phyloP scores from a whole-genome alignment of 176 grass and related monocot species.

The Eleusine indica region DNA sequence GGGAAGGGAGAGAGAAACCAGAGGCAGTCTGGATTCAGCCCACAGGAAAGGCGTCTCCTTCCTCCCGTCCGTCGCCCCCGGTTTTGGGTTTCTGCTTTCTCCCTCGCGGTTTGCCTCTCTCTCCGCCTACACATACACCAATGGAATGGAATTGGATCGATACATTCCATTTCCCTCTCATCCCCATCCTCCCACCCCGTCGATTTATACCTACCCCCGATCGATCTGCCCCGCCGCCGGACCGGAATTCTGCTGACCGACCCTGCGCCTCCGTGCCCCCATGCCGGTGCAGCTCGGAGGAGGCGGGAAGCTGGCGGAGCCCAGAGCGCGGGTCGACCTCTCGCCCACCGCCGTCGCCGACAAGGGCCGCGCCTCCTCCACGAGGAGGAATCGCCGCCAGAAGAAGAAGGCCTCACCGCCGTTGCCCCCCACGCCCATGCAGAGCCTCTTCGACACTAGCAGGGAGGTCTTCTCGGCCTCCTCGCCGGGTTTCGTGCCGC shows the following conservation, averaged over 20 bases:
- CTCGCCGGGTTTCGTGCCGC: slow-evolving; percentile 54
- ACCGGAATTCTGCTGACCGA: no score
- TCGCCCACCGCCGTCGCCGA: neutral
- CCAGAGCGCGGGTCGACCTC: neutral
- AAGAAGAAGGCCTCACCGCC: slow-evolving; percentile 31
- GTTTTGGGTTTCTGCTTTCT: neutral
- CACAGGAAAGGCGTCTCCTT: slow-evolving; percentile 21
- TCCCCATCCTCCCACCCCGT: neutral
- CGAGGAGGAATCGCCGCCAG: slow-evolving; percentile 42
- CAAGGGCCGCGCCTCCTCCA: slow-evolving; percentile 16
- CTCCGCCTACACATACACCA: neutral
- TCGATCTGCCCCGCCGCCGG: neutral
- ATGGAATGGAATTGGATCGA: neutral
- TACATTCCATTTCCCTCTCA: neutral
- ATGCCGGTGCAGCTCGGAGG: slow-evolving; percentile 46
- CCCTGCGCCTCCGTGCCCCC: neutral
- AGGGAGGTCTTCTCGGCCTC: slow-evolving; percentile 54
- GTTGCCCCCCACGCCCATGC: slow-evolving; percentile 29
- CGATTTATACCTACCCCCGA: neutral
- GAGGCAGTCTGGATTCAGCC: slow-evolving; percentile 17
- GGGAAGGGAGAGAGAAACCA: neutral
- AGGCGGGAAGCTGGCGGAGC: slow-evolving; percentile 27
- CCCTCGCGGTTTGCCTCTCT: no score
- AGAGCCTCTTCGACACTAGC: slow-evolving; percentile 75
- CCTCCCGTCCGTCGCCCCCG: slow-evolving; percentile 7